Evolutionary conservation across 192 early-diverging fungal species (phyloP).

Genomic region (Powellomyces hirtus): DNA sequence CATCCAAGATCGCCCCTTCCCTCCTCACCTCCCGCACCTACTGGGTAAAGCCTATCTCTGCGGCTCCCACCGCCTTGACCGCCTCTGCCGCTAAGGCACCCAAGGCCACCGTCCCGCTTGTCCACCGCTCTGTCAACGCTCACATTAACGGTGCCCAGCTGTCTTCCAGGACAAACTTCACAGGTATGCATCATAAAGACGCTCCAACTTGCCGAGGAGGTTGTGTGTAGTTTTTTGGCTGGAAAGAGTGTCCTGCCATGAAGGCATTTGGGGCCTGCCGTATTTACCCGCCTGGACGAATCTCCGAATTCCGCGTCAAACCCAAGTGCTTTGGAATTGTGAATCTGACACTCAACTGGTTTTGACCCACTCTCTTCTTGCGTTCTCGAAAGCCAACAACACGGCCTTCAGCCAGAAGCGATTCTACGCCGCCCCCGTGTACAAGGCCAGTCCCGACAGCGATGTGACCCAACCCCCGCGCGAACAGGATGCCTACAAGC

Average conservation of each 20-base stretch:
- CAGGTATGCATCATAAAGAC: slow-evolving; percentile 17
- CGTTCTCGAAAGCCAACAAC: slow-evolving; percentile 13
- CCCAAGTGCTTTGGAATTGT: too few species aligned
- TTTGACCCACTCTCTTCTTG: not conserved
- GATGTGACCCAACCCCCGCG: slow-evolving; percentile 25
- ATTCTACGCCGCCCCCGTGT: slow-evolving; percentile 40
- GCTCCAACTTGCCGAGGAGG: too few species aligned
- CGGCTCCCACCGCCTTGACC: not conserved
- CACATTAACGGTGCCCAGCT: slow-evolving; percentile 3
- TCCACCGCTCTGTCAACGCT: not conserved
- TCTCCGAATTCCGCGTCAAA: too few species aligned
- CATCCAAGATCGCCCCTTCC: slow-evolving; percentile 5
- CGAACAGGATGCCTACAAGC: slow-evolving; percentile 36
- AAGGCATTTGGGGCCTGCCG: too few species aligned
- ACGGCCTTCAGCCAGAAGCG: slow-evolving; percentile 31
- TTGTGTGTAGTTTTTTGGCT: too few species aligned
- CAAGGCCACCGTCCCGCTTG: not conserved
- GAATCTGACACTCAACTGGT: too few species aligned
- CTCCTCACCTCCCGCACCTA: slow-evolving; percentile 8
- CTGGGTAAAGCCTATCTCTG: not conserved
- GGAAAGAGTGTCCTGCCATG: too few species aligned
- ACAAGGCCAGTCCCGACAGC: slow-evolving; percentile 10
- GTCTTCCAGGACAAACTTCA: slow-evolving; percentile 12
- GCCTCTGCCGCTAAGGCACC: not conserved
- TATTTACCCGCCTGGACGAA: too few species aligned